Conservation (phyloP, 1,284 basidiomycete species). For the Vanrija pseudolonga region DNA sequence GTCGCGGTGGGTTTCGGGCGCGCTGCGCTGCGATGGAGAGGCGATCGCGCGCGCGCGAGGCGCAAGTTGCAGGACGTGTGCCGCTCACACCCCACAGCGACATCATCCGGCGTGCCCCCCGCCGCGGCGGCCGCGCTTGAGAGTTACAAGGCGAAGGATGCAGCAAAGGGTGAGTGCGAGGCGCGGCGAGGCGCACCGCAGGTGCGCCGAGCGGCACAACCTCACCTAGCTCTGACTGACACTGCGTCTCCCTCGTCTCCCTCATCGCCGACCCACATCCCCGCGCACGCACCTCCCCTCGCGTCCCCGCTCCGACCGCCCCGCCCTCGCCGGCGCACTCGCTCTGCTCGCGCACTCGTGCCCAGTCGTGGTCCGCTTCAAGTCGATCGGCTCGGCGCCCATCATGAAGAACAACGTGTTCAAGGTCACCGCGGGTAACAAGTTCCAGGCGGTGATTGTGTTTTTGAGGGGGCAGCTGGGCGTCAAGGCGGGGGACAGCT, state of each 20-base stretch:
- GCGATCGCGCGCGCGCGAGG: not conserved
- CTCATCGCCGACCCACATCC: not conserved
- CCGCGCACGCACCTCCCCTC: not conserved
- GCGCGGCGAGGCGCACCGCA: too few relatives aligned
- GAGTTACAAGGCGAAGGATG: slow-evolving; percentile 76
- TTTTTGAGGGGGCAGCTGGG: slow-evolving; percentile 87
- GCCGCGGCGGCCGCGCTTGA: slow-evolving; percentile 63
- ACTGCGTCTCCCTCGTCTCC: not conserved
- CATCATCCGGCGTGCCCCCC: slow-evolving; percentile 36
- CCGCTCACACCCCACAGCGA: slow-evolving; percentile 1
- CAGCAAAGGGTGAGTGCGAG: slow-evolving; percentile 68
- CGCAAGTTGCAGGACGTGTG: not conserved
- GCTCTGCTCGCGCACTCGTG: too few relatives aligned
- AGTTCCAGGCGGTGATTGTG: slow-evolving; percentile 92
- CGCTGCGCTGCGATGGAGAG: not conserved
- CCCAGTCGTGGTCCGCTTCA: slow-evolving; percentile 92
- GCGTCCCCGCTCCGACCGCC: too few relatives aligned
- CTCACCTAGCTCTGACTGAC: not conserved
- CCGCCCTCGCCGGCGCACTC: too few relatives aligned
- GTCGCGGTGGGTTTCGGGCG: not conserved
- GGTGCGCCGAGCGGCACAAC: too few relatives aligned
- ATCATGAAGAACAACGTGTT: slow-evolving; percentile 99
- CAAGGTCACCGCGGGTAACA: slow-evolving; percentile 91
- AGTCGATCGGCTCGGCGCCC: slow-evolving; percentile 95
- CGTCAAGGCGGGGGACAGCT: slow-evolving; percentile 79